These are phyloP conservation scores for Pseudogymnoascus verrucosus DNA, from an alignment of 2,329 filamentous ascomycete genomes.

Conservation along the genomic window DNA sequence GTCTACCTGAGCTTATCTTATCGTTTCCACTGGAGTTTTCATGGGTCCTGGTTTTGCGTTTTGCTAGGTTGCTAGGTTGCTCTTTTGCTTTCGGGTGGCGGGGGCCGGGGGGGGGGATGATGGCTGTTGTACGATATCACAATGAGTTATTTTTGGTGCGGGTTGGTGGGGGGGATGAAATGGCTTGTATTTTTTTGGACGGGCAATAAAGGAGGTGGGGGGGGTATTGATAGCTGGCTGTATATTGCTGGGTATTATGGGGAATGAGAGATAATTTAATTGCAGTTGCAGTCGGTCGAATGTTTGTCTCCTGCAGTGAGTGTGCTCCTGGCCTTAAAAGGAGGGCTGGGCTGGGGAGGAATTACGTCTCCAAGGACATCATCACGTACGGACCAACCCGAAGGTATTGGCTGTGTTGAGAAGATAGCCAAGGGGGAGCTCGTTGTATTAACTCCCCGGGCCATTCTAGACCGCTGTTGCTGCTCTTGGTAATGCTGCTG, in stretches of 20 bases:
- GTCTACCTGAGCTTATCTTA: neutral
- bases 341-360: no score
- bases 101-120: no score
- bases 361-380: no score
- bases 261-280: neutral
- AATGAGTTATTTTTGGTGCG: neutral
- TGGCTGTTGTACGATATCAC: constrained; percentile 1
- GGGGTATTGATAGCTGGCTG: neutral
- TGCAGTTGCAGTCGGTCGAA: neutral
- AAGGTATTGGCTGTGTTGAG: no score
- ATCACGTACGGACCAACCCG: no score
- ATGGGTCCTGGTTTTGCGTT: neutral
- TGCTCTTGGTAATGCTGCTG: neutral
- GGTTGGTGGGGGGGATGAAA: neutral
- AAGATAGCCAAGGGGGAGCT: no score
- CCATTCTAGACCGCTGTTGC: no score
- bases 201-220: neutral
- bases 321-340: no score
- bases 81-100: neutral
- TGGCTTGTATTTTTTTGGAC: neutral
- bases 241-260: neutral
- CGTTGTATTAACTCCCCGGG: no score
- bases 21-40: neutral
- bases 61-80: neutral
- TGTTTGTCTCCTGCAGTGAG: no score